Evolutionary conservation across 2,329 filamentous ascomycete genomes (phyloP), one percentile per base, ranked within the genome.

Genomic region (Cadophora sp.): DNA sequence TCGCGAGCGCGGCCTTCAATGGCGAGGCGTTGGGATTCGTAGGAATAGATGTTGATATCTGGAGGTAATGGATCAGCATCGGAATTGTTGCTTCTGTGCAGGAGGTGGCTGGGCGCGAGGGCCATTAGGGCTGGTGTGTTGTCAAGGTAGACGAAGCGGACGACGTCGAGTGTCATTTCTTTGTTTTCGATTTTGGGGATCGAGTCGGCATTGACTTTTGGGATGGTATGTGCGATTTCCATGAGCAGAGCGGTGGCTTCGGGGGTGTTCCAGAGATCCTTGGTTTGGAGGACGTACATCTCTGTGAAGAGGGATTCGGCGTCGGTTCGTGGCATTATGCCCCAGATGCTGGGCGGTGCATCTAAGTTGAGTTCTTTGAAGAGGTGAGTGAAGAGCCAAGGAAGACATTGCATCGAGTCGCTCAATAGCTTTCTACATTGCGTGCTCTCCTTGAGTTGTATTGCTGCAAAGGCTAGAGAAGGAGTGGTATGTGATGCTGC

Each of bases 271-370:
- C 91, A 93, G 2, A 92, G 80, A 75, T 92, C 90, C 69, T 91
- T 91, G 0, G 88, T 87, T 19, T 89, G 85, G 3, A 81, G 81
- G n/a, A 89, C 84, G 73, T 92, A 92, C 0, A 92, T 81, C 72
- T 89, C 87, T 4, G 85, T 85, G 27, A 90, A 82, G 1, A 92
- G 79, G 68, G 85, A 84, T 73, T 92, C 77, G 4, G 76, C 74
- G 29, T 76, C 72, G 16, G 71, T 76, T 26, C 89, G 85, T 5
- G 92, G 87, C 74, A 88, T 85, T 69, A 90, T 86, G 62, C 92
- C 94, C 95, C 96, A 98, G 37, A 98, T 87, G 0, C 89, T 87
- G 40, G 90, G 90, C 1, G 96, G 94, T 8, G 92, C 83, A 73
- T 93, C 91, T 34, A 97, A 84, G 71, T 91, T 89, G 29, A 98